phyloP scores from a whole-genome alignment of 148 eudicot genomes.

The Persicaria tinctoria region DNA sequence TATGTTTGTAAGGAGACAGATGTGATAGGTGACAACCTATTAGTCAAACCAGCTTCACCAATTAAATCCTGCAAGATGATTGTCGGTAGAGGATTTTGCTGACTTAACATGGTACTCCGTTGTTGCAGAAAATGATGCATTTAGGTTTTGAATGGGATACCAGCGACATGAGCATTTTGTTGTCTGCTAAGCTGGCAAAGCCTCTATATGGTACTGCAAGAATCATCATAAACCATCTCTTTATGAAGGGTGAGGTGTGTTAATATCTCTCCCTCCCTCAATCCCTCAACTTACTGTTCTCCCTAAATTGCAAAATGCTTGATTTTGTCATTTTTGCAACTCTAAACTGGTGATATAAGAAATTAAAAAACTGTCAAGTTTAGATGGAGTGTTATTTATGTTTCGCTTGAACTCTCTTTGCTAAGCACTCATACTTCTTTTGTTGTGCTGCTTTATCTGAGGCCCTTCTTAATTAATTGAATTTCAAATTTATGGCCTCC shows the following conservation, averaged over 20 bases:
- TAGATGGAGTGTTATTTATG: neutral
- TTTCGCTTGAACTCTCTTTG: neutral
- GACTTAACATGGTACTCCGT: constrained; percentile 2
- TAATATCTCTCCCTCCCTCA: neutral
- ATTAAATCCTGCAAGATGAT: neutral
- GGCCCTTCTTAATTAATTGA: neutral
- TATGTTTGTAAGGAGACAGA: too few species aligned
- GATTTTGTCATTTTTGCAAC: neutral
- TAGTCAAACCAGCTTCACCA: neutral
- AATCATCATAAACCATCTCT: constrained; percentile 71
- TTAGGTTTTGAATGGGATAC: constrained; percentile 91
- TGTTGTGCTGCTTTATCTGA: neutral
- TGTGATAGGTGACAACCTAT: neutral
- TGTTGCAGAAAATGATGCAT: constrained; percentile 59
- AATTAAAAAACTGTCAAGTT: neutral
- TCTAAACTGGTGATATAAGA: neutral
- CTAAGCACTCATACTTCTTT: neutral
- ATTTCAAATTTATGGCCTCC: neutral
- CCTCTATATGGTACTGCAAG: constrained; percentile 94
- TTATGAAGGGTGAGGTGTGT: constrained; percentile 96
- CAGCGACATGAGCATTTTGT: constrained; percentile 67
- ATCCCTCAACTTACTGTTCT: neutral
- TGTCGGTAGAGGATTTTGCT: neutral
- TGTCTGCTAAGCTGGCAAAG: constrained; percentile 80
- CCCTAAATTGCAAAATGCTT: neutral